Base-by-base conservation (phyloP, 306 rosid species). In the Cercis canadensis region DNA sequence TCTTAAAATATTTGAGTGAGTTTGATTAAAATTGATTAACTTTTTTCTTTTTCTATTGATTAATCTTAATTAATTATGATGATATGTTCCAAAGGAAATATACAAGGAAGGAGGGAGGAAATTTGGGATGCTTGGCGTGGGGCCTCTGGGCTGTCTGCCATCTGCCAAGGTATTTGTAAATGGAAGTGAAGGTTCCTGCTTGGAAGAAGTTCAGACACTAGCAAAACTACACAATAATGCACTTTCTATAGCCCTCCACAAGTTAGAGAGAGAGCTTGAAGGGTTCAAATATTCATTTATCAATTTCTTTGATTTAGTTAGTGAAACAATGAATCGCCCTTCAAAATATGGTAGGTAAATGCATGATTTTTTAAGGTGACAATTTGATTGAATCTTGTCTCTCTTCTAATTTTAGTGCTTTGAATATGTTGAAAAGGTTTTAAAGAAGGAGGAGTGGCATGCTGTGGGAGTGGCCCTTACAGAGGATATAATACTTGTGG, bases 31-130 rank as follows among this genome's bases (percentile, higher is more conserved):
- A n/a, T n/a, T n/a, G n/a, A n/a, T n/a, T n/a, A n/a, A n/a, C n/a
- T n/a, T n/a, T n/a, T n/a, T n/a, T n/a, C n/a, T n/a, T n/a, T n/a
- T n/a, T n/a, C n/a, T n/a, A n/a, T n/a, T n/a, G n/a, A n/a, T n/a
- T n/a, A n/a, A n/a, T n/a, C n/a, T n/a, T n/a, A n/a, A 24, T 24
- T 24, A 24, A 24, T 24, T 24, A 3, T 2, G n/a, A n/a, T 6
- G 8, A 11, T 9, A 11, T 12, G 36, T 9, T 37, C 44, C 53
- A 11, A 15, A 79, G 89, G 89, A 73, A 75, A 79, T 87, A 24
- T 67, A 87, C 58, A 65, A 78, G 37, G 39, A 49, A 16, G 88
- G 90, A 11, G 90, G 86, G 65, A 85, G 77, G 74, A 87, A 87
- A 64, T 85, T 87, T 67, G 92, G 70, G 18, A 66, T 83, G 19